Evolutionary conservation across 2,329 filamentous ascomycete species (phyloP).

Genomic region (Cladosporium sphaerospermum): DNA sequence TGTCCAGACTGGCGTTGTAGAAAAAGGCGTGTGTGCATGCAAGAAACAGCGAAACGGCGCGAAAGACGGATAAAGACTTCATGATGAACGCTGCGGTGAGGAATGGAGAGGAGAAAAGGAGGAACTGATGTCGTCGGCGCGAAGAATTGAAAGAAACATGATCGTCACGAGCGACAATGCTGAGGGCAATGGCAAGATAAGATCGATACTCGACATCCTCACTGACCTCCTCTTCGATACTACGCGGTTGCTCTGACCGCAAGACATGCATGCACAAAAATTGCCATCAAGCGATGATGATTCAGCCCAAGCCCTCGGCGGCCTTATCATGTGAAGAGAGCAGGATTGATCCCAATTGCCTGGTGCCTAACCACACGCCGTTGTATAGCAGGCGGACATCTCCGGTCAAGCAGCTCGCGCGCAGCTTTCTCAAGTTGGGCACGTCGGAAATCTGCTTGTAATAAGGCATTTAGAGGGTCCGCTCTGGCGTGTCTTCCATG

Average conservation of each 20-base stretch:
- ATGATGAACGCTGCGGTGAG: background rate
- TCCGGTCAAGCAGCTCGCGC: background rate
- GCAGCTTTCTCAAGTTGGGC: background rate
- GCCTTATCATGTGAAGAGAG: background rate
- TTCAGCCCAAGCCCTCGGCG: background rate
- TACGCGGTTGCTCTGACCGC: background rate
- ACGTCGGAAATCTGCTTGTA: background rate
- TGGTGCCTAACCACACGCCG: background rate
- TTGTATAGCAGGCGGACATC: background rate
- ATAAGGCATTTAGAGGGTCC: background rate
- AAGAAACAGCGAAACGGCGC: background rate
- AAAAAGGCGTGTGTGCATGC: background rate
- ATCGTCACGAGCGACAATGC: background rate
- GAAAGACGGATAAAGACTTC: background rate
- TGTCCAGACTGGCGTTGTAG: background rate
- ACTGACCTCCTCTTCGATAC: background rate
- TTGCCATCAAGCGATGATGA: background rate
- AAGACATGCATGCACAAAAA: background rate
- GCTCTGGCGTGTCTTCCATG: too few relatives aligned
- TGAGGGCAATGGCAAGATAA: background rate
- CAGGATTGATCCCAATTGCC: too few relatives aligned
- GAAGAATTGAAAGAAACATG: too few relatives aligned
- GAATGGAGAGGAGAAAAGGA: background rate
- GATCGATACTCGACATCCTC: background rate
- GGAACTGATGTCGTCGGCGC: background rate